A percentile compares a stretch with the other conserved stretches of the same genome.
These are phyloP conservation scores for Nothophytophthora sp. DNA, from an alignment of 352 stramenopile species.

Conservation along the genomic window DNA sequence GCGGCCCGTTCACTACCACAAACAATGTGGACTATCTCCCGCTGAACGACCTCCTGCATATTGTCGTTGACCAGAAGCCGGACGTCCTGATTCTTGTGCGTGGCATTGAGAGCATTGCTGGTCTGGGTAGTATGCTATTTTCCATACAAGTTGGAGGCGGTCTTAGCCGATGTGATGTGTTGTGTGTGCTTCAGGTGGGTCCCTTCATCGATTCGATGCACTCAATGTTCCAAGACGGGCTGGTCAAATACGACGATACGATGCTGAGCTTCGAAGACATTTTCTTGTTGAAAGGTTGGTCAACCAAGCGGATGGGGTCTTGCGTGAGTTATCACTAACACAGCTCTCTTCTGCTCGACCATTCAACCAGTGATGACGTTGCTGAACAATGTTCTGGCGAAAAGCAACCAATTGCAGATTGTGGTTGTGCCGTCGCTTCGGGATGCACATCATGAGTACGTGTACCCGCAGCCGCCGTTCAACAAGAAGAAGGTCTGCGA, in stretches of 20 bases:
- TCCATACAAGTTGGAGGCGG: not conserved
- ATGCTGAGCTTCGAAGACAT: constrained; percentile 86
- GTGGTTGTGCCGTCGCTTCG: constrained; percentile 96
- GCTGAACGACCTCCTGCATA: constrained; percentile 92
- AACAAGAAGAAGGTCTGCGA: constrained; percentile 83
- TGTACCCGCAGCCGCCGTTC: constrained; percentile 95
- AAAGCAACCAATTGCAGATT: constrained; percentile 73
- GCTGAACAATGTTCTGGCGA: constrained; percentile 63
- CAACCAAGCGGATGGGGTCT: not conserved
- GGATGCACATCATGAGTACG: constrained; percentile 95
- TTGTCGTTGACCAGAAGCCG: constrained; percentile 80
- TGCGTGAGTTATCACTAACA: not conserved
- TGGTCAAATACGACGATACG: constrained; percentile 79
- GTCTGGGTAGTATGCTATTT: no score
- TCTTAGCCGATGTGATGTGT: not conserved
- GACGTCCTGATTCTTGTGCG: constrained; percentile 94
- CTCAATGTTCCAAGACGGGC: constrained; percentile 82
- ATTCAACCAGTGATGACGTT: constrained; percentile 62
- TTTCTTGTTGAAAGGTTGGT: constrained; percentile 82
- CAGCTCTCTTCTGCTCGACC: not conserved
- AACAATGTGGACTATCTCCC: constrained; percentile 96
- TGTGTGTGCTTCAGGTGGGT: constrained; percentile 61
- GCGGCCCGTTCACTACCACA: constrained; percentile 95
- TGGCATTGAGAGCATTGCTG: not conserved
- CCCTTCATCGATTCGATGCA: constrained; percentile 97